Evolutionary conservation across 495 filamentous ascomycete genomes (phyloP).

Genomic region (Trichoderma gamsii): DNA sequence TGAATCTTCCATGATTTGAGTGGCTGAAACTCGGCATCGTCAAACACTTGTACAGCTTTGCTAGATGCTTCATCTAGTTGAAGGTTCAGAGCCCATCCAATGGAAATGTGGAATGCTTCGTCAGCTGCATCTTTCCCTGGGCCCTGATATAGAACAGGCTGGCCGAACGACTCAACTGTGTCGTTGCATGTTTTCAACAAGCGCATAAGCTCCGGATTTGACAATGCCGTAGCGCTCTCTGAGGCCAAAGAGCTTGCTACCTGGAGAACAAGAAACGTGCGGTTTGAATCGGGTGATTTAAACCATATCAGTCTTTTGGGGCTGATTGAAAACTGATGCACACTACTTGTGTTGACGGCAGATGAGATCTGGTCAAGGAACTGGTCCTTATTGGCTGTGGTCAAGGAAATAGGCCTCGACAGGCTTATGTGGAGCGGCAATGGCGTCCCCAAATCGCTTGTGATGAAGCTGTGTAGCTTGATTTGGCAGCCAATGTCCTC

Average conservation of each 20-base stretch:
- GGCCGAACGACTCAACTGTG: slow-evolving; percentile 50
- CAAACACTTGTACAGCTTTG: slow-evolving; percentile 16
- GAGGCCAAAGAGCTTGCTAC: slow-evolving; percentile 25
- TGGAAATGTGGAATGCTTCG: slow-evolving; percentile 68
- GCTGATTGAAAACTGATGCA: slow-evolving; percentile 33
- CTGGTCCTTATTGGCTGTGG: slow-evolving; percentile 54
- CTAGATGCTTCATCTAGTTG: slow-evolving; percentile 32
- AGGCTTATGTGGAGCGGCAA: slow-evolving; percentile 86
- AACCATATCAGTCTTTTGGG: slow-evolving; percentile 35
- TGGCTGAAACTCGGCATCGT: slow-evolving; percentile 20
- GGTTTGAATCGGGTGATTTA: slow-evolving; percentile 54
- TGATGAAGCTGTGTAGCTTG: slow-evolving; percentile 56
- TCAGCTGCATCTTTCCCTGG: slow-evolving; percentile 33
- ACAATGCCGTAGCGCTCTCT: slow-evolving; percentile 20
- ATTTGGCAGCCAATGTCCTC: slow-evolving; percentile 17
- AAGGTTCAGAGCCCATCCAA: slow-evolving; percentile 65
- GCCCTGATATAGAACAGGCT: slow-evolving; percentile 64
- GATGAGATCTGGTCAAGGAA: slow-evolving; percentile 50
- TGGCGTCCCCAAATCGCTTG: slow-evolving; percentile 69
- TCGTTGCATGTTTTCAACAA: slow-evolving; percentile 62
- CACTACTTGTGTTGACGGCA: slow-evolving; percentile 22
- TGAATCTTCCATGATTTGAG: slow-evolving; percentile 28
- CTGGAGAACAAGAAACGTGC: slow-evolving; percentile 82
- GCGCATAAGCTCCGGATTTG: slow-evolving; percentile 51
- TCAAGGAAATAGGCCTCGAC: slow-evolving; percentile 65